Base-by-base conservation (phyloP, 805 yeast genomes). In the Candida taoyuanica region DNA sequence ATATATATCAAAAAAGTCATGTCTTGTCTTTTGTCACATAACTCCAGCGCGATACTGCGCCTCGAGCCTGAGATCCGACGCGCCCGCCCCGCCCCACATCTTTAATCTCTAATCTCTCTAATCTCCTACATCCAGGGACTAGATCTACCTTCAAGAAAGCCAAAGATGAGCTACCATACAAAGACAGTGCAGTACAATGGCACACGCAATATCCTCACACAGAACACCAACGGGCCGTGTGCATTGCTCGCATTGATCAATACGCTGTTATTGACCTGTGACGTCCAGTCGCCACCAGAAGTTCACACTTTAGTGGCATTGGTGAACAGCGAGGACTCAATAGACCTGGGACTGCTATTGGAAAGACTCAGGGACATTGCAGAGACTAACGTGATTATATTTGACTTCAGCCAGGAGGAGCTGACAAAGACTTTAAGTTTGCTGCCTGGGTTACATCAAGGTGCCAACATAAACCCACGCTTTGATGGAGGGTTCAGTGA, bases 161-260 rank as follows among this genome's bases (percentile, higher is more conserved):
- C 8, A 17, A 13, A 14, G 17, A 27, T 17, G 14, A 24, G 17
- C n/a, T 38, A 28, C 34, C 20, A 26, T 16, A 53, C 56, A 5
- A 55, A 55, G 34, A 33, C 38, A 11, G 42, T 55, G 25, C 44
- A 48, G 29, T 48, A 41, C 40, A 30, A 53, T 17, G 58, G 57
- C 5, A 38, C 36, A 14, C 46, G 56, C 18, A 76, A 76, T 29
- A 75, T 88, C 24, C 62, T 89, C 4, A 60, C 86, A 16, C 96
- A 88, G 63, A 85, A 85, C 45, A 67, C 63, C 33, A 86, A 87
- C 53, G 96, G 96, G 0, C 95, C 96, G 0, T 88, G 96, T 55
- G 94, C 95, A 2, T 59, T 89, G 27, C 71, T 89, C 12, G 89
- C 96, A 0, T 62, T 89, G 29, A 70, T 77, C 34, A 89, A 89